These are phyloP conservation scores for Psophocarpus tetragonolobus DNA, from an alignment of 306 rosid species.

Conservation along the genomic window DNA sequence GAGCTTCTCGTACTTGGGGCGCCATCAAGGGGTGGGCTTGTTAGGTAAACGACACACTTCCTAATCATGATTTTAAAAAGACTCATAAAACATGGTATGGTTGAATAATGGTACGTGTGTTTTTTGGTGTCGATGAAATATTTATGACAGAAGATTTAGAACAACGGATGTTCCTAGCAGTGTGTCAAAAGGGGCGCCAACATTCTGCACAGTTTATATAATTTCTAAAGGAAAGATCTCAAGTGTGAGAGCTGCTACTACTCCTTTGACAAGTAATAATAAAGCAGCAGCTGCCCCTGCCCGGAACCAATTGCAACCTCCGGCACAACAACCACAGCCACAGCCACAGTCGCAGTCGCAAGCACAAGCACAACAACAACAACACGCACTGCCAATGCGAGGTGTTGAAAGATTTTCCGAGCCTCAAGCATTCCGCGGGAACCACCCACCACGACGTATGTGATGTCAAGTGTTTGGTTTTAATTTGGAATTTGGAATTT, in stretches of 20 bases:
- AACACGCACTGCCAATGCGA: not conserved
- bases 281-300: not conserved
- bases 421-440: not conserved
- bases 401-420: slow-evolving; percentile 25
- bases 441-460: slow-evolving; percentile 43
- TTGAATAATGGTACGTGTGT: too few relatives aligned
- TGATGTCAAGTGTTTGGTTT: too few relatives aligned
- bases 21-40: slow-evolving; percentile 60
- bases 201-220: slow-evolving; percentile 68
- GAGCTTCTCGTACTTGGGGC: slow-evolving; percentile 81
- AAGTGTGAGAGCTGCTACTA: slow-evolving; percentile 49
- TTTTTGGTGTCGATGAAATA: not conserved
- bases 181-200: slow-evolving; percentile 64
- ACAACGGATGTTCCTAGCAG: slow-evolving; percentile 53
- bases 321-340: not conserved
- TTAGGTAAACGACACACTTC: slow-evolving; percentile 42
- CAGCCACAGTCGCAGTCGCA: not conserved
- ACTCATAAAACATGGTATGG: too few relatives aligned
- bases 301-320: not conserved
- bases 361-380: not conserved
- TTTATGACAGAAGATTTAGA: slow-evolving; percentile 66
- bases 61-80: not conserved
- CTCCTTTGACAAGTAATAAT: slow-evolving; percentile 36
- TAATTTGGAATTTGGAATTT: too few relatives aligned
- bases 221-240: slow-evolving; percentile 71